Evolutionary conservation across 2,329 filamentous ascomycete genomes (phyloP).

Genomic region (Ophiostoma montium): DNA sequence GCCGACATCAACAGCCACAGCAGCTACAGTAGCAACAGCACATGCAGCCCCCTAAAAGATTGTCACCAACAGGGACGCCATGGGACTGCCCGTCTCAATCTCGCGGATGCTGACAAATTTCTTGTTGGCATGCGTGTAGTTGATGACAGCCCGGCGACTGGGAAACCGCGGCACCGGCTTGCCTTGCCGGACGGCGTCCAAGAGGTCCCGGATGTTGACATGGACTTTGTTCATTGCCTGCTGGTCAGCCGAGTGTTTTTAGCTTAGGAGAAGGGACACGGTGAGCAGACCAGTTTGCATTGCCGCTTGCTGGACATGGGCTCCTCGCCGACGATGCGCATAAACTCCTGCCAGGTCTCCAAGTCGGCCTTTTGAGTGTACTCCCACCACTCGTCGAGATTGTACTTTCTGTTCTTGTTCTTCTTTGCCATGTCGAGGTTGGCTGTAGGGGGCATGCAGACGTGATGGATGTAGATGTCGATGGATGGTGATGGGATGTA

Average conservation of each 20-base stretch:
- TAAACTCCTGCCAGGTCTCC: slow-evolving; percentile 30
- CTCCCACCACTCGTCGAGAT: slow-evolving; percentile 14
- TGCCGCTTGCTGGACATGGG: slow-evolving; percentile 28
- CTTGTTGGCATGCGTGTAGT: background rate
- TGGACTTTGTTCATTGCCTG: background rate
- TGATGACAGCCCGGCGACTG: background rate
- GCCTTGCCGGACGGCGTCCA: background rate
- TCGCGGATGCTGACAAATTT: background rate
- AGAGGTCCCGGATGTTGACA: background rate
- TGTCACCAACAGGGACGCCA: background rate
- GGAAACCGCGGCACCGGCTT: background rate
- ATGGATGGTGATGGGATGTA: too few relatives aligned
- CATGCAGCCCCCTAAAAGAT: slow-evolving; percentile 1
- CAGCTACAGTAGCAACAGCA: too few relatives aligned
- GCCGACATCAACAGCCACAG: too few relatives aligned
- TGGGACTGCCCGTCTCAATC: background rate
- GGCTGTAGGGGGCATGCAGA: too few relatives aligned
- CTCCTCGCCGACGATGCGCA: slow-evolving; percentile 27
- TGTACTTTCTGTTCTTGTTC: background rate
- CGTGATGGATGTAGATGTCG: too few relatives aligned
- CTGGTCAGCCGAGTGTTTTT: background rate
- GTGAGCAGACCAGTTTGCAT: slow-evolving; percentile 19
- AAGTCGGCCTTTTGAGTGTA: slow-evolving; percentile 23
- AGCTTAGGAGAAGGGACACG: background rate
- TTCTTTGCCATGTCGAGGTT: background rate